phyloP scores from a whole-genome alignment of 2,329 filamentous ascomycete genomes.

The Ceratocystis destructans region DNA sequence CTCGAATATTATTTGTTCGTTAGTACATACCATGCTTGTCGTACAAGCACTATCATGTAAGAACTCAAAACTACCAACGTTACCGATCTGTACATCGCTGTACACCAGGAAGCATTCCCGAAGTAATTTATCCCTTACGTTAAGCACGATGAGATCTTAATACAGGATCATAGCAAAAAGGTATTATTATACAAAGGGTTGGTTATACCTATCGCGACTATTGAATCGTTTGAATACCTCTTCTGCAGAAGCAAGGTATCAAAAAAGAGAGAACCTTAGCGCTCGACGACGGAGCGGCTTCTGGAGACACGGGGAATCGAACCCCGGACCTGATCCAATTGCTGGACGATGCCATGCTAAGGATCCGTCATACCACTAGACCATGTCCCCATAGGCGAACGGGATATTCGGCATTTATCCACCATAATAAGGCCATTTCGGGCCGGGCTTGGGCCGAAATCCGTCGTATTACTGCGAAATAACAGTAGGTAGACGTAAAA shows the following conservation, averaged over 20 bases:
- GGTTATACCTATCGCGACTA: background rate
- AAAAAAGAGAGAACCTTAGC: background rate
- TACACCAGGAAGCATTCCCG: background rate
- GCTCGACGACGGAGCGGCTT: background rate
- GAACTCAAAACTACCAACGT: background rate
- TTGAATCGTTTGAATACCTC: background rate
- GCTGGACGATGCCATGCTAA: conserved; percentile 8
- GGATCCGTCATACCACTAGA: conserved; percentile 18
- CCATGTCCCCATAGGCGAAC: conserved; percentile 11
- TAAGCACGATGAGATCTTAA: background rate
- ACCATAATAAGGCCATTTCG: background rate
- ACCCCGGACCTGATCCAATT: conserved; percentile 18
- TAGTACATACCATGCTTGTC: background rate
- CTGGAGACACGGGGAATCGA: conserved; percentile 17
- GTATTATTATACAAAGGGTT: background rate
- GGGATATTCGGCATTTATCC: background rate
- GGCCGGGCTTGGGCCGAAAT: background rate
- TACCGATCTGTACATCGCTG: background rate
- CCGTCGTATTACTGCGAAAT: too few relatives aligned
- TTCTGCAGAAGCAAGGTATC: background rate
- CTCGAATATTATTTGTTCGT: background rate
- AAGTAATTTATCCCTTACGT: background rate
- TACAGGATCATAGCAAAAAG: too few relatives aligned
- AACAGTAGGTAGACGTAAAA: too few relatives aligned
- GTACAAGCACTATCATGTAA: conserved; percentile 5